These are phyloP conservation scores for Phytophthora europaea DNA, from an alignment of 352 stramenopile genomes.

Conservation along the genomic window DNA sequence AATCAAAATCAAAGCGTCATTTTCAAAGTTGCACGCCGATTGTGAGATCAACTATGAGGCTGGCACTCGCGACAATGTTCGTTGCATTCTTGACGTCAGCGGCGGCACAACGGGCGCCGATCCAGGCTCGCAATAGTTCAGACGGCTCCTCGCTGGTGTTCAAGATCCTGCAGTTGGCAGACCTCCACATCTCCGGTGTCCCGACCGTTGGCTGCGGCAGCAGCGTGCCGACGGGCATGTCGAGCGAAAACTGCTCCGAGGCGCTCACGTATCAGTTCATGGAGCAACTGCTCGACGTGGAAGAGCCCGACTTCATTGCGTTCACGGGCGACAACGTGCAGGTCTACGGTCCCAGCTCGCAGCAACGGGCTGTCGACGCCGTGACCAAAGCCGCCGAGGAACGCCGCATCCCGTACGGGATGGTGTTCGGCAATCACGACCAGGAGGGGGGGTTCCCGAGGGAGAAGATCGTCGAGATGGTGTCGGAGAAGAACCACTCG, in stretches of 20 bases:
- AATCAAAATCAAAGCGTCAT: constrained; percentile 21
- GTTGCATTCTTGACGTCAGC: background rate
- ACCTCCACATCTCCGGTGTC: constrained; percentile 66
- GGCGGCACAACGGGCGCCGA: constrained; percentile 25
- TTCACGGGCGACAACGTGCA: constrained; percentile 73
- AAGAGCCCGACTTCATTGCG: constrained; percentile 65
- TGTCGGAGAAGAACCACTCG: constrained; percentile 48
- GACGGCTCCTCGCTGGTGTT: constrained; percentile 44
- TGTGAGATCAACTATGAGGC: constrained; percentile 15
- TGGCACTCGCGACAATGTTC: constrained; percentile 5
- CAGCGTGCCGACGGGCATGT: constrained; percentile 32
- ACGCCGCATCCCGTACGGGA: constrained; percentile 59
- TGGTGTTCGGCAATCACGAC: constrained; percentile 76
- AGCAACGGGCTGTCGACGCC: constrained; percentile 49
- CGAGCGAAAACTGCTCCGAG: constrained; percentile 52
- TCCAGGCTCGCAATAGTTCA: constrained; percentile 33
- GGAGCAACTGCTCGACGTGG: constrained; percentile 55
- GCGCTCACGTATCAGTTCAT: constrained; percentile 56
- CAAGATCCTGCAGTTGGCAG: constrained; percentile 68
- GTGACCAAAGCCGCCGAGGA: constrained; percentile 45
- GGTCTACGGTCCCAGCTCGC: constrained; percentile 29
- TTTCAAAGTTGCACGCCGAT: constrained; percentile 24
- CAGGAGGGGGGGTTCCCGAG: constrained; percentile 51
- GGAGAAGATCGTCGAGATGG: constrained; percentile 47
- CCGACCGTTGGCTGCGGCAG: constrained; percentile 40